These are phyloP conservation scores for Amorphotheca resinae DNA, from an alignment of 495 filamentous ascomycete genomes.

Conservation along the genomic window DNA sequence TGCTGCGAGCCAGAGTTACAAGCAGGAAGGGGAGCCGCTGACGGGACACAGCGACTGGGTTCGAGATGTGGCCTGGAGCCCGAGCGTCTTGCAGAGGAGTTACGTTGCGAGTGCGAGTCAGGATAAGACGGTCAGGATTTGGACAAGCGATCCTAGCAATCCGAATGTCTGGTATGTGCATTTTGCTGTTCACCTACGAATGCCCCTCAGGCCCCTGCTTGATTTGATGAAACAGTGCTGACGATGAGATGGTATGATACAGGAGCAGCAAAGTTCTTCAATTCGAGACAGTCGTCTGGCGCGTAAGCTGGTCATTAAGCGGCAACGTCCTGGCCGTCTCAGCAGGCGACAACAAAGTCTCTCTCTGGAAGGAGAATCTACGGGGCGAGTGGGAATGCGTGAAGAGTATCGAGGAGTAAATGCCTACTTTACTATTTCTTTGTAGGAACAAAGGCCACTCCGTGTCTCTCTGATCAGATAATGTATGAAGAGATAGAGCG, in stretches of 20 bases:
- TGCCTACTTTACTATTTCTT: no score
- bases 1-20: conserved; percentile 34
- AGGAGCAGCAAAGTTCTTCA: conserved; percentile 57
- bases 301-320: conserved; percentile 94
- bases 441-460: no score
- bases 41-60: conserved; percentile 93
- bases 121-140: conserved; percentile 94
- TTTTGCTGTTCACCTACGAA: background rate
- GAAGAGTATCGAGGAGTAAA: conserved; percentile 87
- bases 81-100: conserved; percentile 80
- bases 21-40: conserved; percentile 41
- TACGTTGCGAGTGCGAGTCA: conserved; percentile 94
- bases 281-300: conserved; percentile 85
- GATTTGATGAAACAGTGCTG: background rate
- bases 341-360: conserved; percentile 93
- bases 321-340: conserved; percentile 93
- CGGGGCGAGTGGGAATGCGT: conserved; percentile 85
- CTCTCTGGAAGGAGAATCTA: conserved; percentile 74
- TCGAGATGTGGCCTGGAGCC: conserved; percentile 92
- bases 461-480: background rate
- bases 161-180: conserved; percentile 47
- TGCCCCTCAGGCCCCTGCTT: background rate
- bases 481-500: no score
- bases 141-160: conserved; percentile 61
- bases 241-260: background rate